Conservation (phyloP, 2,329 filamentous ascomycete species). For the Coniochaeta prunicola region DNA sequence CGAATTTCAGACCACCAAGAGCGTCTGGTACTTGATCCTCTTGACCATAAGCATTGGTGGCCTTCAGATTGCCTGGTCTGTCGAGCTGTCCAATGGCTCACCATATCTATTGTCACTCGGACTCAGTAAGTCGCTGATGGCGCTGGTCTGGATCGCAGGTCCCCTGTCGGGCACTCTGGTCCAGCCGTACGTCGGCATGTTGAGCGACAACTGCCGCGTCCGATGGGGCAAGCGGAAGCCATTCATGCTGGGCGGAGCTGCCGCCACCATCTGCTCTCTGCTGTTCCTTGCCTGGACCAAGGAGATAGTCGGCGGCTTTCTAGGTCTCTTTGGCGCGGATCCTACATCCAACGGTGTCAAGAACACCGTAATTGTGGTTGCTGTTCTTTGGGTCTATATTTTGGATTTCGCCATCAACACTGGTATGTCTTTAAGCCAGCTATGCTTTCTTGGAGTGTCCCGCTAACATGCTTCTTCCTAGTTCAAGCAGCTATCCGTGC, state of each 20-base stretch:
- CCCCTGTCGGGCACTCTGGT: slow-evolving; percentile 72
- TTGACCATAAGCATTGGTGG: slow-evolving; percentile 83
- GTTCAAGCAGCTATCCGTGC: slow-evolving; percentile 88
- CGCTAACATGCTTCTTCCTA: slow-evolving; percentile 16
- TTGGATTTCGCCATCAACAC: slow-evolving; percentile 95
- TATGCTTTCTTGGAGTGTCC: background rate
- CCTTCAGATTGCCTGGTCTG: slow-evolving; percentile 91
- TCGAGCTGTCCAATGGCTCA: slow-evolving; percentile 89
- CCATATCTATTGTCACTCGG: slow-evolving; percentile 75
- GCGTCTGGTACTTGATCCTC: slow-evolving; percentile 76
- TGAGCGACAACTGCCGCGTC: slow-evolving; percentile 70
- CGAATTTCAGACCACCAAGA: slow-evolving; percentile 62
- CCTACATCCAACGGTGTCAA: slow-evolving; percentile 58
- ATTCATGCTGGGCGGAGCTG: slow-evolving; percentile 67
- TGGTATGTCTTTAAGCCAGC: slow-evolving; percentile 43
- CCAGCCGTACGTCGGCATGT: slow-evolving; percentile 75
- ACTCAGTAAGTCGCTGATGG: slow-evolving; percentile 75
- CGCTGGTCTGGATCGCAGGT: slow-evolving; percentile 78
- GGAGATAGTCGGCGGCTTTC: slow-evolving; percentile 61
- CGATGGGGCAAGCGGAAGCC: slow-evolving; percentile 74
- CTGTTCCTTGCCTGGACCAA: slow-evolving; percentile 67
- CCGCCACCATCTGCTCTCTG: slow-evolving; percentile 60
- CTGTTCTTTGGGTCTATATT: slow-evolving; percentile 81
- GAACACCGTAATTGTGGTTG: slow-evolving; percentile 63
- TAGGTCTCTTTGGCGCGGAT: slow-evolving; percentile 65